Percentiles rank a stretch among this genome's conserved stretches.
phyloP scores from a whole-genome alignment of 345 rosid species.

The Citropsis articulata region DNA sequence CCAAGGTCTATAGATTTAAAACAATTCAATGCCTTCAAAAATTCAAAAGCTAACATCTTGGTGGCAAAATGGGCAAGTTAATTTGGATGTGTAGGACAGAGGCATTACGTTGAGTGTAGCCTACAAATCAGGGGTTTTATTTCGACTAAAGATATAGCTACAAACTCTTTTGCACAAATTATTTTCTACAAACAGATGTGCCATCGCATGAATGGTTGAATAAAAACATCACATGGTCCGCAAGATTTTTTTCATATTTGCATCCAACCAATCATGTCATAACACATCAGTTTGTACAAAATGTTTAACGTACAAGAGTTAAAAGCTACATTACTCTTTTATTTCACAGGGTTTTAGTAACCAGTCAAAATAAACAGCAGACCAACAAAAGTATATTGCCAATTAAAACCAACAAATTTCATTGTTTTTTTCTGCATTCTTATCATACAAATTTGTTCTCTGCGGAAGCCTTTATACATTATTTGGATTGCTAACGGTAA shows the following conservation, averaged over 20 bases:
- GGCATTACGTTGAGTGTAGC: background rate
- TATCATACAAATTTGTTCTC: background rate
- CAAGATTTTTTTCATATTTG: no score
- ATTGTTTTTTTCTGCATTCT: background rate
- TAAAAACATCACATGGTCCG: no score
- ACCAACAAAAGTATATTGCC: background rate
- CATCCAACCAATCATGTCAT: no score
- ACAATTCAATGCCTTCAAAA: background rate
- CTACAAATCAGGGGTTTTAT: background rate
- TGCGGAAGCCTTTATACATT: background rate
- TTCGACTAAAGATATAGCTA: background rate
- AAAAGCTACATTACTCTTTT: no score
- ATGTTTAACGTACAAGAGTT: no score
- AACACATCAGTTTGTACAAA: no score
- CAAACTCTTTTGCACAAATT: no score
- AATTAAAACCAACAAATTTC: background rate
- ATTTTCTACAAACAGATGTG: no score
- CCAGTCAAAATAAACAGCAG: background rate
- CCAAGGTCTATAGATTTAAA: background rate
- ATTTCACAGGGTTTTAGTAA: background rate
- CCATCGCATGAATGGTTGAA: no score
- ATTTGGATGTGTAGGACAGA: background rate
- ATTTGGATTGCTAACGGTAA: background rate
- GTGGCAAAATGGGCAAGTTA: background rate
- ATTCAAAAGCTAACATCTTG: background rate